Base-by-base conservation (phyloP, 805 yeast species). In the Ogataea neopini region DNA sequence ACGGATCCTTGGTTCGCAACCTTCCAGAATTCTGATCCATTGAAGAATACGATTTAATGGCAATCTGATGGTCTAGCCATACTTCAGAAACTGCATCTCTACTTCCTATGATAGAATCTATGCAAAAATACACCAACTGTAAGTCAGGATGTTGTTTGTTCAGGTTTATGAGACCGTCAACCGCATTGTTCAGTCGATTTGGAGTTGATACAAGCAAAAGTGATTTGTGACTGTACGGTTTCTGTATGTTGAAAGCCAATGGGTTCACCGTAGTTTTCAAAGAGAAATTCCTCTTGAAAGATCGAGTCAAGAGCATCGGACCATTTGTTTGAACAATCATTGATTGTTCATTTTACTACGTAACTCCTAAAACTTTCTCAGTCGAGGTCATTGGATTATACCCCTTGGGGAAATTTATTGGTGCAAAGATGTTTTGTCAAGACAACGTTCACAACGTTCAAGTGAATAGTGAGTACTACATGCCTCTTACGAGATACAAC, bases 141-240 rank as follows among this genome's bases (percentile, higher is more conserved):
- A 52, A 11, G 4, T 49, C 22, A 8, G 57, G 57, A 13, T 45
- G 20, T 6, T 20, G 6, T 11, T 34, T 37, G 23, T 50, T 45
- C 23, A 57, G 34, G 1, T 45, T 43, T 11, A 52, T 43, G 10
- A 62, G 3, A 9, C 41, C 43, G 18, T 48, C 46, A 6, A 63
- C 49, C 1, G 56, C 36, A 6, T 44, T 44, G 30, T 51, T 54
- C 29, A 66, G 35, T 36, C 61, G 64, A 3, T 54, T 43, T 6
- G 70, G 69, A 2, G 70, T 66, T 6, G 69, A 50, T 7, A 60
- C 40, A 13, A 66, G 13, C 10, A 66, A 39, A 9, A 66, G 43
- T 3, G 68, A 56, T 18, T 49, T 43, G 30, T 52, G 56, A 10
- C 36, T 15, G 9, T 19, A 11, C 2, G 57, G 40, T n/a, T 33